phyloP scores from a whole-genome alignment of 345 rosid species.

The Lenwebbia sp. region DNA sequence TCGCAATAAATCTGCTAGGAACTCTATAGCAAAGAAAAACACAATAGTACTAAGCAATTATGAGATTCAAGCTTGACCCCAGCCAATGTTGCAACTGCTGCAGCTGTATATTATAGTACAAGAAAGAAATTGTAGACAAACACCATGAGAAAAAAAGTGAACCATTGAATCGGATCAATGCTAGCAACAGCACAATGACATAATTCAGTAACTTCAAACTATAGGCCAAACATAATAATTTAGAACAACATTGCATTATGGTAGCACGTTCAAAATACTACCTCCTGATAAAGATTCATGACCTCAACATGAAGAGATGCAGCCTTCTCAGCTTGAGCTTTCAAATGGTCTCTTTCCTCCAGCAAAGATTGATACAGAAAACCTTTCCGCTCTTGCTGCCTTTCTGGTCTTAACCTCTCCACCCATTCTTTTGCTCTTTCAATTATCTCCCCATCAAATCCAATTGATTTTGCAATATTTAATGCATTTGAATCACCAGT shows the following conservation, averaged over 20 bases:
- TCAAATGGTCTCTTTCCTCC: conserved; percentile 65
- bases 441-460: conserved; percentile 54
- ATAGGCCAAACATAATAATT: background rate
- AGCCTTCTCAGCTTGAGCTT: conserved; percentile 46
- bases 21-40: background rate
- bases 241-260: background rate
- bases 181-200: background rate
- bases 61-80: background rate
- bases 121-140: background rate
- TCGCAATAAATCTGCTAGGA: background rate
- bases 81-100: background rate
- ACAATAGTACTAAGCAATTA: background rate
- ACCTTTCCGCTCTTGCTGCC: conserved; percentile 55
- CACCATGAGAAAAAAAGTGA: background rate
- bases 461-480: conserved; percentile 69
- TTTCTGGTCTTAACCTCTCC: conserved; percentile 63
- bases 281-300: conserved; percentile 64
- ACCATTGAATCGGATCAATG: background rate
- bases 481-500: conserved; percentile 83
- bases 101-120: background rate
- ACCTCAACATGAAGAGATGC: conserved; percentile 49
- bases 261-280: conserved; percentile 1
- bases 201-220: background rate
- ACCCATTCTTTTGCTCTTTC: conserved; percentile 61
- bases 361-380: conserved; percentile 53